These are phyloP conservation scores for Populus hybrid DNA, from an alignment of 441 rosid species.

Conservation along the genomic window DNA sequence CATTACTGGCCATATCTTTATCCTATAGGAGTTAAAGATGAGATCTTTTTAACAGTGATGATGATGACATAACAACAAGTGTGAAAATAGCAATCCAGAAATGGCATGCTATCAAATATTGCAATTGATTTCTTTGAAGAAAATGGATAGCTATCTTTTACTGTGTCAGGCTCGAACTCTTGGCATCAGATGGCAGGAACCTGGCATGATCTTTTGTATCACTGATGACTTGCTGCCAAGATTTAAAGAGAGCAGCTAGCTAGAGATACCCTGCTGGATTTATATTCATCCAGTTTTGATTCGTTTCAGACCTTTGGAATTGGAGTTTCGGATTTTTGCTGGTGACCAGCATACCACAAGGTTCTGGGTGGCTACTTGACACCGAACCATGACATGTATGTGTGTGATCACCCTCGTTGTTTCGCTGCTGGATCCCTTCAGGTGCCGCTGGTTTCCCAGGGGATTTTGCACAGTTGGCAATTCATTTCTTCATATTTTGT, in stretches of 20 bases:
- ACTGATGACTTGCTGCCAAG: constrained; percentile 18
- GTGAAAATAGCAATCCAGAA: not conserved
- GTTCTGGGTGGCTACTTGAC: constrained; percentile 14
- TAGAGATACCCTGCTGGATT: not conserved
- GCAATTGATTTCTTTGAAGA: not conserved
- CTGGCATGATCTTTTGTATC: constrained; percentile 12
- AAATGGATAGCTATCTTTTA: not conserved
- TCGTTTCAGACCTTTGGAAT: constrained; percentile 32
- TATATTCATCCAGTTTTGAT: not conserved
- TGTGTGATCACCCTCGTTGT: not conserved
- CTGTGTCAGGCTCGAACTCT: constrained; percentile 8
- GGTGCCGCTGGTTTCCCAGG: not conserved
- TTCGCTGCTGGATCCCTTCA: not conserved
- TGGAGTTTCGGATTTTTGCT: constrained; percentile 32
- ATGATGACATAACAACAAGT: not conserved
- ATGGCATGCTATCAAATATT: not conserved
- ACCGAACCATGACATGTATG: constrained; percentile 1
- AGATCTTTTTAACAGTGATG: not conserved
- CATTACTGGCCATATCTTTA: not conserved
- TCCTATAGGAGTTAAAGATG: not conserved
- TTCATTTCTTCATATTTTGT: not conserved
- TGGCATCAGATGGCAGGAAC: constrained; percentile 15
- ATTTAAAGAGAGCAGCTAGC: not conserved
- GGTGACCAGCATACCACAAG: constrained; percentile 15
- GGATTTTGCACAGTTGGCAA: not conserved